phyloP scores from a whole-genome alignment of 179 eudicot species.

The Vitellaria paradoxa region DNA sequence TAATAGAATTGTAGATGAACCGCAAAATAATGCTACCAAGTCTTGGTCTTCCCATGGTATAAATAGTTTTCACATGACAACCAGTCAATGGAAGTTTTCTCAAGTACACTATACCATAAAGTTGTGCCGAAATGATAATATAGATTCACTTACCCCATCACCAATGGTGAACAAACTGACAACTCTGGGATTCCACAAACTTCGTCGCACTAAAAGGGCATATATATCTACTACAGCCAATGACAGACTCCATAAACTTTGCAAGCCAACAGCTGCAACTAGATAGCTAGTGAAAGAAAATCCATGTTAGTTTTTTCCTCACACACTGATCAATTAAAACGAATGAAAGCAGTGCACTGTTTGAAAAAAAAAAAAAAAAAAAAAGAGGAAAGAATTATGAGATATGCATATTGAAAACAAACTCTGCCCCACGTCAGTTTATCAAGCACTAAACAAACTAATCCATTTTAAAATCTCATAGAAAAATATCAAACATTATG shows the following conservation, averaged over 20 bases:
- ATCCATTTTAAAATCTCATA: neutral
- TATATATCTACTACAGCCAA: slow-evolving; percentile 48
- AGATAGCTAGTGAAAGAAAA: slow-evolving; percentile 43
- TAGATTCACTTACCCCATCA: slow-evolving; percentile 58
- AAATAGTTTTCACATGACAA: neutral
- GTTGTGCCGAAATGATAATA: neutral
- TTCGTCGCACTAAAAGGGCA: slow-evolving; percentile 57
- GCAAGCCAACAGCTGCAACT: slow-evolving; percentile 70
- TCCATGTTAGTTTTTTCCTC: neutral
- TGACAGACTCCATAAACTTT: slow-evolving; percentile 64
- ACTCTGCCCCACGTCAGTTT: neutral
- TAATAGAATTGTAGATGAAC: neutral
- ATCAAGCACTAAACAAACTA: neutral
- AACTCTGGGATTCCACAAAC: slow-evolving; percentile 39
- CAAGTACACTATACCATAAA: neutral
- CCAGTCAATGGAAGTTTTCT: neutral
- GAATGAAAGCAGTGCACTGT: neutral
- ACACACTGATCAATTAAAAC: neutral
- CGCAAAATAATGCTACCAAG: too few species aligned
- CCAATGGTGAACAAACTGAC: slow-evolving; percentile 55
- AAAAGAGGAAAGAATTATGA: neutral
- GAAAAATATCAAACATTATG: neutral
- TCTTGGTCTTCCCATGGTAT: neutral
- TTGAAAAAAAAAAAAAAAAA: neutral
- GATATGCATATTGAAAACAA: neutral